These are phyloP conservation scores for Naganishia antarctica DNA, from an alignment of 768 basidiomycete genomes.

Conservation along the genomic window DNA sequence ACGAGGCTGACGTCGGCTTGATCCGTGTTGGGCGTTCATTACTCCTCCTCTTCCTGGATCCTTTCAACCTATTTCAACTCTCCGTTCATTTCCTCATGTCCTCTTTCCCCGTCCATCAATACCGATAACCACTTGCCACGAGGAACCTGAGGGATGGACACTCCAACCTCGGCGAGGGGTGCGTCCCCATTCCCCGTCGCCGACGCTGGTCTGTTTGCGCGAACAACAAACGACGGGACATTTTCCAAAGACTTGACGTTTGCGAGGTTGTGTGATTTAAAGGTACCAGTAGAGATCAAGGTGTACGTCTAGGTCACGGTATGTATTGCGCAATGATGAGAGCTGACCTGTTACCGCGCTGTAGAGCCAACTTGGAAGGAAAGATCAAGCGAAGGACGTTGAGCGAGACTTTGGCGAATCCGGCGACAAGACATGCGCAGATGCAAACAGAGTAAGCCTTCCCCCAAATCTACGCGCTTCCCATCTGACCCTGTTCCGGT, in stretches of 20 bases:
- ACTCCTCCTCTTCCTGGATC: too few relatives aligned
- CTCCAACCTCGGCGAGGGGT: constrained; percentile 8
- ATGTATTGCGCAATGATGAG: too few relatives aligned
- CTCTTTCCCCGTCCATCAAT: too few relatives aligned
- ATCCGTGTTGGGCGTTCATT: too few relatives aligned
- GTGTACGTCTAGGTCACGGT: constrained; percentile 36
- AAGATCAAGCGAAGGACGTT: constrained; percentile 65
- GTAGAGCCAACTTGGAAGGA: constrained; percentile 62
- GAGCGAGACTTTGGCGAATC: constrained; percentile 75
- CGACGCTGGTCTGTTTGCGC: background rate
- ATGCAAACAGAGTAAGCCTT: constrained; percentile 62
- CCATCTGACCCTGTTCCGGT: background rate
- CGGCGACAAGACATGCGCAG: constrained; percentile 76
- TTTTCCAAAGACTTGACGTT: constrained; percentile 86
- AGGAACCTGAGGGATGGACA: constrained; percentile 1
- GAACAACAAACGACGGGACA: constrained; percentile 16
- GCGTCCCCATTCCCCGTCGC: background rate
- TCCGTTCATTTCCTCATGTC: too few relatives aligned
- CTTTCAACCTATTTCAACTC: too few relatives aligned
- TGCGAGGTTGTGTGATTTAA: constrained; percentile 81
- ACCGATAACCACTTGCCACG: background rate
- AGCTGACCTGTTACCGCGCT: background rate
- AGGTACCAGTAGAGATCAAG: constrained; percentile 66
- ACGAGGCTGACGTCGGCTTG: too few relatives aligned
- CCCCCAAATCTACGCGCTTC: constrained; percentile 15